Evolutionary conservation across 805 yeast species (phyloP).

Genomic region (Candida stauntonica): DNA sequence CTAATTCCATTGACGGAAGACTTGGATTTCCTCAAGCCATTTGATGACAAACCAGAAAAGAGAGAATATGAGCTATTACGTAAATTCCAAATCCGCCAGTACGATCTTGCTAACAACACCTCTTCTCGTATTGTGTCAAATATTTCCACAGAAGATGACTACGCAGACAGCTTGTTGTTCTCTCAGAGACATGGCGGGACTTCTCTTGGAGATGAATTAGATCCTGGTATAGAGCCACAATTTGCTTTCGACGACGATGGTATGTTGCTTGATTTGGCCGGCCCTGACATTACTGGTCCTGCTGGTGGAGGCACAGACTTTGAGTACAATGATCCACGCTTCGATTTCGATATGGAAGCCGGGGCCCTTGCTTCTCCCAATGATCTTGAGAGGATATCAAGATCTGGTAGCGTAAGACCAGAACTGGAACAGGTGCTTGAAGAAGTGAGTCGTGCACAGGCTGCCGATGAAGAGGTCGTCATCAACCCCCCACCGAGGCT

Average conservation of each 20-base stretch:
- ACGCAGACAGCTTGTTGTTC: constrained; percentile 4
- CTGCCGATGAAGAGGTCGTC: background rate
- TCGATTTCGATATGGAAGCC: constrained; percentile 4
- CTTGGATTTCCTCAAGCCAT: constrained; percentile 16
- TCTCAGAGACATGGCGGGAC: constrained; percentile 2
- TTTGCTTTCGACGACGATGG: constrained; percentile 29
- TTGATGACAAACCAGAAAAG: background rate
- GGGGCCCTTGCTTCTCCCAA: constrained; percentile 2
- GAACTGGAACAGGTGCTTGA: constrained; percentile 16
- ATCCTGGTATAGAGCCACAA: constrained; percentile 17
- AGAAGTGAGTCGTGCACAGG: constrained; percentile 3
- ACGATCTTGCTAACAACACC: constrained; percentile 20
- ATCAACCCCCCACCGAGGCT: background rate
- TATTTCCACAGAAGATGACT: constrained; percentile 6
- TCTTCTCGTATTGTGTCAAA: constrained; percentile 9
- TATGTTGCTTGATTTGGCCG: constrained; percentile 13
- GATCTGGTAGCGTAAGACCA: constrained; percentile 4
- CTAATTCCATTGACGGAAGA: constrained; percentile 25
- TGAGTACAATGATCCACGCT: too few relatives aligned
- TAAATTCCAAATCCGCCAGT: constrained; percentile 11
- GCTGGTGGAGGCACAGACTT: constrained; percentile 13
- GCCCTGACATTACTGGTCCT: constrained; percentile 1
- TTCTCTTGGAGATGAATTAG: constrained; percentile 13
- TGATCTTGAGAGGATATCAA: constrained; percentile 2
- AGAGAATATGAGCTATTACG: background rate